phyloP scores from a whole-genome alignment of 257 asterid genomes.

The Plantago elongata region DNA sequence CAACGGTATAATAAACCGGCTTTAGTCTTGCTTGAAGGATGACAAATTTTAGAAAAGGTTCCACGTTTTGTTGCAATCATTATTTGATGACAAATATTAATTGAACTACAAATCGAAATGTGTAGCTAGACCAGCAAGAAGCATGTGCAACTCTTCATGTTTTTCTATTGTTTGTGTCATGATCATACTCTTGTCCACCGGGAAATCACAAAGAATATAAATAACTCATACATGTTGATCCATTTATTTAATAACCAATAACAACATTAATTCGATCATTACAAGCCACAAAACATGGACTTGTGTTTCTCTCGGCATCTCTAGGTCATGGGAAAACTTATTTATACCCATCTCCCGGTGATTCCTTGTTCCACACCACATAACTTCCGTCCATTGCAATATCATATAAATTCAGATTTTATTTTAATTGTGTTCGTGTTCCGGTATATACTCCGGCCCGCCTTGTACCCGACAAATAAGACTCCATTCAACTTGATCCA shows the following conservation, averaged over 20 bases:
- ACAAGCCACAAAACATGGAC: conserved; percentile 37
- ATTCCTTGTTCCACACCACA: no score
- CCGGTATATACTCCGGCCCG: no score
- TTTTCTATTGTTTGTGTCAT: no score
- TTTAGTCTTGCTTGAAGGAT: background rate
- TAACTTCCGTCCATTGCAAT: no score
- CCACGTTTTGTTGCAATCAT: conserved; percentile 24
- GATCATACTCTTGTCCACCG: background rate
- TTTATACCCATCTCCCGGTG: no score
- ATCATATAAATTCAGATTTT: no score
- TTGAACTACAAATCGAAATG: background rate
- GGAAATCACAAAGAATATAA: conserved; percentile 18
- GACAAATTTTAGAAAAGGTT: background rate
- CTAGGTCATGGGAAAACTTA: no score
- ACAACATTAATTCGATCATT: background rate
- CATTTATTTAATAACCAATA: background rate
- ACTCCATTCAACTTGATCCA: no score
- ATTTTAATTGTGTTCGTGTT: no score
- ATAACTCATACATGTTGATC: conserved; percentile 14
- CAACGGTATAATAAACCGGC: no score
- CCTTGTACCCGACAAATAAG: no score
- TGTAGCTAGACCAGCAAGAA: conserved; percentile 15
- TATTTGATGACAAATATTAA: background rate
- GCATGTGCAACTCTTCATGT: conserved; percentile 23
- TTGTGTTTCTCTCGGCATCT: conserved; percentile 11